These are phyloP conservation scores for Hymenoscyphus albidus DNA, from an alignment of 2,329 filamentous ascomycete species.

Conservation along the genomic window DNA sequence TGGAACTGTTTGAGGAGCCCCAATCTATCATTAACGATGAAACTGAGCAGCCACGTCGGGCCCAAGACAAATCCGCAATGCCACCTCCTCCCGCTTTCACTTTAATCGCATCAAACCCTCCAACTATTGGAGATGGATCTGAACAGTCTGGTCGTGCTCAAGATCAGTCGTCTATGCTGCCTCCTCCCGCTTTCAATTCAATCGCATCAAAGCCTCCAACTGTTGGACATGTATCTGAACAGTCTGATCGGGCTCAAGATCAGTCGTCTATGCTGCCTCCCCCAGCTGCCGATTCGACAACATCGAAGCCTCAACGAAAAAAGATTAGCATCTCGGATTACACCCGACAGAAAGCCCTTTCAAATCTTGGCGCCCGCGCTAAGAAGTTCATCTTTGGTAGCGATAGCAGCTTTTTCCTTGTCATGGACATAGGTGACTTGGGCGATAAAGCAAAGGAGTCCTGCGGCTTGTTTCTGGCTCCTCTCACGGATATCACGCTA, in stretches of 20 bases:
- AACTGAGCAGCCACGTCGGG: not conserved
- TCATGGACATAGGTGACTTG: constrained; percentile 24
- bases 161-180: not conserved
- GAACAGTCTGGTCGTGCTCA: not conserved
- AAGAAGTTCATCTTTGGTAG: constrained; percentile 29
- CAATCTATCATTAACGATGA: not conserved
- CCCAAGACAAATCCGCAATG: not conserved
- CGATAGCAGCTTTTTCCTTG: constrained; percentile 11
- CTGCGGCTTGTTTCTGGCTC: constrained; percentile 19
- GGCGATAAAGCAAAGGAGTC: constrained; percentile 6
- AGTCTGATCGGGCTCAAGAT: not conserved
- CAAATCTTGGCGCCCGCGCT: constrained; percentile 6
- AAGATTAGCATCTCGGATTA: constrained; percentile 22
- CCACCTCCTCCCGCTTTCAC: not conserved
- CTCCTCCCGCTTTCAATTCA: not conserved
- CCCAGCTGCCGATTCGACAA: not conserved
- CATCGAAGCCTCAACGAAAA: not conserved
- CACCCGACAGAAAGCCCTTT: constrained; percentile 11
- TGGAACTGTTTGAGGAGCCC: constrained; percentile 10
- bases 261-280: not conserved
- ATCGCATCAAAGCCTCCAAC: not conserved
- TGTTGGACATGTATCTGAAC: not conserved
- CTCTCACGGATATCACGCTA: constrained; percentile 21
- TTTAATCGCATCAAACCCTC: not conserved
- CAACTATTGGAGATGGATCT: not conserved